Evolutionary conservation across 2,329 filamentous ascomycete genomes (phyloP), one percentile per base, ranked within the genome.

Genomic region (Fusarium concolor): DNA sequence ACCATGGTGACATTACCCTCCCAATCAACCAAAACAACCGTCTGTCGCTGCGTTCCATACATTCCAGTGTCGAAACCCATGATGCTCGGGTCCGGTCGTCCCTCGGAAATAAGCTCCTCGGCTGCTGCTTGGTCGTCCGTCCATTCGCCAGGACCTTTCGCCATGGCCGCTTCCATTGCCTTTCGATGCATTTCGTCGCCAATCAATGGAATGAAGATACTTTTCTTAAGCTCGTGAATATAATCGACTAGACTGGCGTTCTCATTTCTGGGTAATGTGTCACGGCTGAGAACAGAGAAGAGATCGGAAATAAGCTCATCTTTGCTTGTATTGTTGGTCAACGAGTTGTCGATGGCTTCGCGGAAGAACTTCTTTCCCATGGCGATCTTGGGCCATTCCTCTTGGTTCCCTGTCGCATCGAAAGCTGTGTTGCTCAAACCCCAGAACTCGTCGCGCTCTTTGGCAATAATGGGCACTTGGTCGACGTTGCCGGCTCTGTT

Each of bases 11-110:
- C 86, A 35, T 87, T 87, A 4, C 88, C 88, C 5, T 89, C 82
- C 85, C 86, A 88, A 69, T 89, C 87, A 9, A 90, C 85, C 43
- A 90, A 77, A 15, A 90, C 76, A 15, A 90, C 79, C 0, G 88
- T 90, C 78, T 90, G 88, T 37, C 88, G 79, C 77, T 90, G 88
- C 7, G 88, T 90, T 6, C 88, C 88, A 70, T 90, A 90, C 66
- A 88, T 79, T 3, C 88, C 88, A 7, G 83, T 86, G 73, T 86
- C 84, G 67, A 87, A 88, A 2, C 81, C 81, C 42, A 77, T 81
- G 17, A 68, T 75, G 31, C 74, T 71, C 10, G 78, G 72, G 17
- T 82, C 81, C 3, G 82, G 81, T 26, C 77, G 76, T 46, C 80
- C 75, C 41, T 80, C 76, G 6, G 75, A 71, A 33, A 79, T 53